Evolutionary conservation across 2,329 filamentous ascomycete species (phyloP).

Genomic region (Aspergillus amoenus): DNA sequence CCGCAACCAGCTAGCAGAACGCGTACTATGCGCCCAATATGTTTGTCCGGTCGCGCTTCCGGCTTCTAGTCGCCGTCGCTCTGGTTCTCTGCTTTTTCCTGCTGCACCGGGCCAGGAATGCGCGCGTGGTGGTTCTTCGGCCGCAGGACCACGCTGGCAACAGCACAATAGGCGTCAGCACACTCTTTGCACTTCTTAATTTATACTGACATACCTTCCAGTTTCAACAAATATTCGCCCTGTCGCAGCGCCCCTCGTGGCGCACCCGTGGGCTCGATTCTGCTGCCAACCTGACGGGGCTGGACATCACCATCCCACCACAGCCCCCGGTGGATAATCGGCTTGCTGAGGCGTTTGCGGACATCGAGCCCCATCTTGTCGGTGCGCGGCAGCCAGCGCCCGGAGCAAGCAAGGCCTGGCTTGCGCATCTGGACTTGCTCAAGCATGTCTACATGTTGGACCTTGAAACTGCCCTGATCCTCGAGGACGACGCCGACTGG

Average conservation of each 20-base stretch:
- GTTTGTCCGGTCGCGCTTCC: too few relatives aligned
- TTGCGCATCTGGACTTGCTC: neutral
- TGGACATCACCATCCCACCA: neutral
- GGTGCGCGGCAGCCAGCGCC: neutral
- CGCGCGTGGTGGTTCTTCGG: too few relatives aligned
- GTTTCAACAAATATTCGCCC: neutral
- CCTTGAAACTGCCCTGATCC: slow-evolving; percentile 43
- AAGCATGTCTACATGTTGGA: neutral
- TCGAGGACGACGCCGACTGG: slow-evolving; percentile 45
- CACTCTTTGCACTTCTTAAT: too few relatives aligned
- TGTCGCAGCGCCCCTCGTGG: neutral
- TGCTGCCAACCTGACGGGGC: neutral
- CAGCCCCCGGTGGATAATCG: neutral
- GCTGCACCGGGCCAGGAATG: too few relatives aligned
- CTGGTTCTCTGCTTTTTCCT: too few relatives aligned
- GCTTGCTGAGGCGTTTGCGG: neutral
- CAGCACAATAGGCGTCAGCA: too few relatives aligned
- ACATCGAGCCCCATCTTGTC: neutral
- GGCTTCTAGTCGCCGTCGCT: too few relatives aligned
- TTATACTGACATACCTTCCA: neutral
- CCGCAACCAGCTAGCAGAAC: too few relatives aligned
- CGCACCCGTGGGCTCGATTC: neutral
- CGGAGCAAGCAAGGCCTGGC: neutral
- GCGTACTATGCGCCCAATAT: too few relatives aligned
- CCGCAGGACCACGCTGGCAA: too few relatives aligned